phyloP scores from a whole-genome alignment of 78 protist species.

The Creolimax fragrantissima region DNA sequence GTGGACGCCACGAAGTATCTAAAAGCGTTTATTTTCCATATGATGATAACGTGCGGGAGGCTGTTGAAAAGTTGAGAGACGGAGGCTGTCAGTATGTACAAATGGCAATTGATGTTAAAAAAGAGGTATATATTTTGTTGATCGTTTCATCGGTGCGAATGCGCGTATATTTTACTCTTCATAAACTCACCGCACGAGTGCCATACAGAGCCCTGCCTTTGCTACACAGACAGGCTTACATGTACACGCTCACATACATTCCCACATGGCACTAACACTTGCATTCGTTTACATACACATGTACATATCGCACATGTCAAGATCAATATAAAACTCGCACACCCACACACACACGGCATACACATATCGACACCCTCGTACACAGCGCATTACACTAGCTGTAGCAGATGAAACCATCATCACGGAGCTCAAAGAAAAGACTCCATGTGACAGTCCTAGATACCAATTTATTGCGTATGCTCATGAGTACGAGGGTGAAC shows the following conservation, averaged over 20 bases:
- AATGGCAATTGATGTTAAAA: not conserved
- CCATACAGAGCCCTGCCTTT: no score
- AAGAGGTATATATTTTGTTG: not conserved
- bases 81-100: not conserved
- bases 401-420: not conserved
- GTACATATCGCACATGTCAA: not conserved
- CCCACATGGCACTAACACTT: not conserved
- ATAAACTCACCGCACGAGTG: no score
- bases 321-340: no score
- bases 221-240: not conserved
- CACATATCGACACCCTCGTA: no score
- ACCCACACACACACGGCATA: no score
- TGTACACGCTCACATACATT: not conserved
- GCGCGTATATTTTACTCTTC: no score
- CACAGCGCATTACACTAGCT: not conserved
- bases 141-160: no score
- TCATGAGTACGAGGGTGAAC: not conserved
- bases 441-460: not conserved
- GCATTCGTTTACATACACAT: not conserved
- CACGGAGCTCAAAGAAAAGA: not conserved
- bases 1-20: not conserved
- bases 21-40: not conserved
- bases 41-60: not conserved
- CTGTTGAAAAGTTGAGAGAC: not conserved
- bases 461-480: constrained; percentile 4